Base-by-base conservation (phyloP, 805 yeast species). In the Candida morakotiae region DNA sequence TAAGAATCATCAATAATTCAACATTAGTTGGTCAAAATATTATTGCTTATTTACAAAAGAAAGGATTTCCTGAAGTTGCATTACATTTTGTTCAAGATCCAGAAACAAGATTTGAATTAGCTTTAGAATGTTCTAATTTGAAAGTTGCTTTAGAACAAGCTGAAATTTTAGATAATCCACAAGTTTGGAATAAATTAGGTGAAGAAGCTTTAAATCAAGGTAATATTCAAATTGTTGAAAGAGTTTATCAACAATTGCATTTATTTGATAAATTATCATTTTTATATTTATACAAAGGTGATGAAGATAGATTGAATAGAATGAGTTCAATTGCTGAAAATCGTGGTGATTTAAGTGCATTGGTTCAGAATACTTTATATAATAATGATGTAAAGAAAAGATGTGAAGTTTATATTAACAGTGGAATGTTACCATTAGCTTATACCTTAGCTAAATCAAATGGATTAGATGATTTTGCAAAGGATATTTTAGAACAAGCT, bases 11-110 rank as follows among this genome's bases (percentile, higher is more conserved):
- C 61, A 81, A 79, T 55, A 79, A 75, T 41, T 89, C 98, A 16
- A 88, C 86, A 53, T 73, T 93, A 55, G 98, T 93, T 36, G 99
- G 99, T 46, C 97, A 94, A 68, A 87, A 89, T 59, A 93, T 93
- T 56, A 89, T 93, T 58, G 93, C 94, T 3, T 93, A 91, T 60
- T 73, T 93, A 53, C 95, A 93, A 60, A 83, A 89, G 68, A 79
- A 87, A 56, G 99, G 98, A 2, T 91, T 83, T 58, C 98, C 98
- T 19, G 99, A 93, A 64, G 81, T 93, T 60, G 98, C 99, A 2
- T 73, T 93, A 44, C 97, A 91, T 62, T 94, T 93, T 56, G 98
- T 93, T 37, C 84, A 88, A 63, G 98, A 93, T 58, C 83, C 98
- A 5, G 96, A 89, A 60, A 87, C 97, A 28, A 79, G 96, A 62